Evolutionary conservation across 148 eudicot species (phyloP).

Genomic region (Rhododendron vialii): DNA sequence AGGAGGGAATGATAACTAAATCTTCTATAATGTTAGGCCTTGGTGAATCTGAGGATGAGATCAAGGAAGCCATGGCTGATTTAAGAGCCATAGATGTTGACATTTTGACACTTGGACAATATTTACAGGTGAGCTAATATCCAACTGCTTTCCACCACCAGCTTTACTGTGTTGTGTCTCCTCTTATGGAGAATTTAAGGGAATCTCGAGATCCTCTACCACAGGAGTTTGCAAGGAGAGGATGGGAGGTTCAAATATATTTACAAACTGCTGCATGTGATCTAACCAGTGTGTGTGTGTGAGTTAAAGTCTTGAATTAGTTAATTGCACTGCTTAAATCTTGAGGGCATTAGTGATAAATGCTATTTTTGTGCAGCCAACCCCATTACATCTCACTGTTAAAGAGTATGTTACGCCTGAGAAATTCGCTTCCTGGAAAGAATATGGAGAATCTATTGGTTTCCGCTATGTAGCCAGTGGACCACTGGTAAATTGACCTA

Average conservation of each 20-base stretch:
- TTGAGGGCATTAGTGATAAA: not conserved
- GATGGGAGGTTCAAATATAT: not conserved
- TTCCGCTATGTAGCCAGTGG: slow-evolving; percentile 98
- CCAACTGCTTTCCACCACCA: not conserved
- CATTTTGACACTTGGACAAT: slow-evolving; percentile 87
- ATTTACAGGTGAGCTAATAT: slow-evolving; percentile 60
- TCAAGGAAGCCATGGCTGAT: slow-evolving; percentile 79
- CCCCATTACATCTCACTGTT: slow-evolving; percentile 90
- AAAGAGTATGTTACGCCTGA: slow-evolving; percentile 89
- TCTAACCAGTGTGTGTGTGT: not conserved
- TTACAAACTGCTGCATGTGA: not conserved
- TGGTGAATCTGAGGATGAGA: slow-evolving; percentile 86
- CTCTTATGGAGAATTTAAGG: not conserved
- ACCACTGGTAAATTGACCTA: slow-evolving; percentile 61
- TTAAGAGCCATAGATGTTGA: slow-evolving; percentile 83
- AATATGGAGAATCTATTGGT: slow-evolving; percentile 88
- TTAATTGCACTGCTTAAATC: not conserved
- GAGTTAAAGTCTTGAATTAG: not conserved
- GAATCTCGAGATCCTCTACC: not conserved
- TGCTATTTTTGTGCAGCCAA: slow-evolving; percentile 57
- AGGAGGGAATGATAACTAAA: slow-evolving; percentile 90
- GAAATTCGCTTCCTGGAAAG: slow-evolving; percentile 84
- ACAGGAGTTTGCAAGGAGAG: not conserved
- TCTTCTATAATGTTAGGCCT: slow-evolving; percentile 93
- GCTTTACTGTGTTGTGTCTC: not conserved